These are phyloP conservation scores for Solanum lycopersicoides DNA, from an alignment of 257 asterid species.

Conservation along the genomic window DNA sequence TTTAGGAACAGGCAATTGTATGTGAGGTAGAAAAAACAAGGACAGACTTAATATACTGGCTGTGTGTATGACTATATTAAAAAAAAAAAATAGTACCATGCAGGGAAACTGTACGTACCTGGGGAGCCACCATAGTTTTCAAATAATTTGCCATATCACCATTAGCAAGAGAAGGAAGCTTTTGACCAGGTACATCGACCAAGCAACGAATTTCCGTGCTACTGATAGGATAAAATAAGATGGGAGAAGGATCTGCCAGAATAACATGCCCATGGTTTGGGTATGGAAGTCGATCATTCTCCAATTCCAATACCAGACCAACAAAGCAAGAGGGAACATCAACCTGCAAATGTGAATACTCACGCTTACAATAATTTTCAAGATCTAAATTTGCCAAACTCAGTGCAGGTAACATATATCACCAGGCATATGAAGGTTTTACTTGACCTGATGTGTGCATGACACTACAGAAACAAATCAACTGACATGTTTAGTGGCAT, in stretches of 20 bases:
- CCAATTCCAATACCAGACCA: conserved; percentile 26
- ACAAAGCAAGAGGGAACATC: conserved; percentile 45
- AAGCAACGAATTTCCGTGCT: conserved; percentile 38
- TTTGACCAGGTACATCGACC: conserved; percentile 48
- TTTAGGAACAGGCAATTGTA: neutral
- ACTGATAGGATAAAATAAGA: conserved; percentile 43
- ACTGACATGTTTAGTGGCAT: neutral
- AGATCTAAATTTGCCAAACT: neutral
- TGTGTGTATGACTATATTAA: neutral
- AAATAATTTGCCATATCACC: conserved; percentile 47
- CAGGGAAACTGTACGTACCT: conserved; percentile 11
- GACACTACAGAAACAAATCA: neutral
- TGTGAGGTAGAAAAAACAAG: neutral
- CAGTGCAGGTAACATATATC: neutral
- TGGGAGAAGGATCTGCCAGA: conserved; percentile 45
- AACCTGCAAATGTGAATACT: conserved; percentile 19
- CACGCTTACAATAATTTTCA: neutral
- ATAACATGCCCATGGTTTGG: conserved; percentile 45
- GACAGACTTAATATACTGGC: neutral
- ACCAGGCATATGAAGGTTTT: neutral
- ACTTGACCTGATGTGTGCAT: neutral
- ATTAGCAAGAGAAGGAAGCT: conserved; percentile 41
- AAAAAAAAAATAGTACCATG: neutral
- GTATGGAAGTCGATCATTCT: conserved; percentile 38
- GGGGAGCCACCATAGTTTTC: conserved; percentile 39